phyloP scores from a whole-genome alignment of 345 rosid genomes.

The Sonneratia alba region DNA sequence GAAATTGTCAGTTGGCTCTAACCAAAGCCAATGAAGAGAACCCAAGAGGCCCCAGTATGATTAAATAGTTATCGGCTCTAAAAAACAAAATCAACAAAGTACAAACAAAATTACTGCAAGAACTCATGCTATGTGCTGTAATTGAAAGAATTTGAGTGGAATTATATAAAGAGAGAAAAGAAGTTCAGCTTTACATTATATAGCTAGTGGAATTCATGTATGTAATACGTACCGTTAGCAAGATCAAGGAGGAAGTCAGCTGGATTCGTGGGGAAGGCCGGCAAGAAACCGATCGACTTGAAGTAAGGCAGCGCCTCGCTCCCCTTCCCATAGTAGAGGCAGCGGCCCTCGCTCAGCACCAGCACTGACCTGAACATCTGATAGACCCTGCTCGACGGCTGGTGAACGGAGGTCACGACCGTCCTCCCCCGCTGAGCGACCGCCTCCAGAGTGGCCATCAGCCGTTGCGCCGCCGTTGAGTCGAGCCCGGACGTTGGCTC shows the following conservation, averaged over 20 bases:
- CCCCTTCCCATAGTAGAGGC: slow-evolving; percentile 70
- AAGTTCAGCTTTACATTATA: too few relatives aligned
- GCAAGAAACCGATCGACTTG: slow-evolving; percentile 70
- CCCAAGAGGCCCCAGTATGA: too few relatives aligned
- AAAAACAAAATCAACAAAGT: background rate
- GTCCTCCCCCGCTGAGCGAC: slow-evolving; percentile 69
- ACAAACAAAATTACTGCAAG: background rate
- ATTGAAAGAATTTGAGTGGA: too few relatives aligned
- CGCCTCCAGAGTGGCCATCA: slow-evolving; percentile 48
- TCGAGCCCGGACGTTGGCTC: slow-evolving; percentile 97
- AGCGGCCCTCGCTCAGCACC: slow-evolving; percentile 67
- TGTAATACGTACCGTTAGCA: slow-evolving; percentile 72
- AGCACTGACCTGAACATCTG: slow-evolving; percentile 73
- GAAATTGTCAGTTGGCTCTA: background rate
- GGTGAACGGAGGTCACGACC: slow-evolving; percentile 75
- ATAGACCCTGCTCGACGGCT: slow-evolving; percentile 80
- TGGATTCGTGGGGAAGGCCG: slow-evolving; percentile 91
- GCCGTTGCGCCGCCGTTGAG: slow-evolving; percentile 74
- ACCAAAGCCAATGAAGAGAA: background rate
- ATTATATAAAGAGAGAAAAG: too few relatives aligned
- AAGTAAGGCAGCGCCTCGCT: slow-evolving; percentile 62
- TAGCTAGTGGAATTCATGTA: too few relatives aligned
- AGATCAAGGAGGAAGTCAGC: slow-evolving; percentile 97
- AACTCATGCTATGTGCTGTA: background rate
- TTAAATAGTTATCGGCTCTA: background rate